Percentiles rank a stretch among this genome's conserved stretches.
These are phyloP conservation scores for Stylonectria norvegica DNA, from an alignment of 2,329 filamentous ascomycete genomes.

Conservation along the genomic window DNA sequence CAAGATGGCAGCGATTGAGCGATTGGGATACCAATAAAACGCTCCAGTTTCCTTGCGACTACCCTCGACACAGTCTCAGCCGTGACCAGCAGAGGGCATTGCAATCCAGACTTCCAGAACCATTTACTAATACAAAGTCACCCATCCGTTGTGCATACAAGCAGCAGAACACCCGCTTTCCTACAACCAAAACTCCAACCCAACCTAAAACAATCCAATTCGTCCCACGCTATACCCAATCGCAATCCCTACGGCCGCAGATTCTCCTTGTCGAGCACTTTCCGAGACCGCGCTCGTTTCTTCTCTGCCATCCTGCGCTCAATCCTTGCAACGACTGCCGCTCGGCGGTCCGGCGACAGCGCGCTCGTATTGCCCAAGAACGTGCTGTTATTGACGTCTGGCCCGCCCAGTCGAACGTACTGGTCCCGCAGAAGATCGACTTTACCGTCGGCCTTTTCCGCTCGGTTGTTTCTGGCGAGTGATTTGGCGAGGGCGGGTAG, in stretches of 20 bases:
- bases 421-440: conserved; percentile 46
- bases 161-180: too few species aligned
- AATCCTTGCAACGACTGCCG: conserved; percentile 53
- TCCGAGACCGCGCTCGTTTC: conserved; percentile 34
- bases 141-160: too few species aligned
- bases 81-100: too few species aligned
- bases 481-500: conserved; percentile 27
- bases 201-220: conserved; percentile 16
- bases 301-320: conserved; percentile 53
- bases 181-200: conserved; percentile 27
- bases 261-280: conserved; percentile 50
- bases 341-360: conserved; percentile 49
- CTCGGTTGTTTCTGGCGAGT: conserved; percentile 10
- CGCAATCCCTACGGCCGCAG: conserved; percentile 33
- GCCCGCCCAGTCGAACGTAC: conserved; percentile 44
- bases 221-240: too few species aligned
- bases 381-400: conserved; percentile 32
- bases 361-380: conserved; percentile 38
- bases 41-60: too few species aligned
- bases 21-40: too few species aligned
- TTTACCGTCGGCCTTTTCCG: conserved; percentile 29
- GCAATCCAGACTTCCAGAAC: too few species aligned
- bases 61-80: too few species aligned
- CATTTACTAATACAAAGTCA: too few species aligned
- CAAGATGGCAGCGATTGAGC: too few species aligned